Evolutionary conservation across 768 basidiomycete genomes (phyloP).

Genomic region (Pisolithus sp.): DNA sequence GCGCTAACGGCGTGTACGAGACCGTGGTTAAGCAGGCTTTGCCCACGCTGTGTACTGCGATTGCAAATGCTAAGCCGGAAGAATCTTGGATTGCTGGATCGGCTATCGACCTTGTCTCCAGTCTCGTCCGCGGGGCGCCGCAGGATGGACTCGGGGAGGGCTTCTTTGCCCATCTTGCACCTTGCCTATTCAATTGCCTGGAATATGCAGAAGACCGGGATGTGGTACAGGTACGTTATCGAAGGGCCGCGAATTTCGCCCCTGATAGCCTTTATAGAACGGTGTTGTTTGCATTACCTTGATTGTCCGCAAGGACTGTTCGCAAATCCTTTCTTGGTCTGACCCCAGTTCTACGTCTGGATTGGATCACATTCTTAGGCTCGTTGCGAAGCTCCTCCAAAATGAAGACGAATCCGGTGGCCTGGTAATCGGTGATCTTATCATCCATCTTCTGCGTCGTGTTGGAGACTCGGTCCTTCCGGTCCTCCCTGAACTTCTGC

Average conservation of each 20-base stretch:
- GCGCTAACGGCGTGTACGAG: constrained; percentile 57
- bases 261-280: constrained; percentile 44
- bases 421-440: constrained; percentile 87
- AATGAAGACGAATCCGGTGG: constrained; percentile 88
- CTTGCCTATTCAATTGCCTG: constrained; percentile 66
- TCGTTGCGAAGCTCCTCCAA: constrained; percentile 74
- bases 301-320: constrained; percentile 80
- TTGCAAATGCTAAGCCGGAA: constrained; percentile 47
- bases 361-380: constrained; percentile 62
- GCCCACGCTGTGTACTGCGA: constrained; percentile 63
- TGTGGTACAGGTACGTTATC: constrained; percentile 54
- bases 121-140: constrained; percentile 61
- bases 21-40: constrained; percentile 67
- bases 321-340: constrained; percentile 73
- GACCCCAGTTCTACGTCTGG: constrained; percentile 65
- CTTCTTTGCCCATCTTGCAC: constrained; percentile 71
- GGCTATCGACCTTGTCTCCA: constrained; percentile 75
- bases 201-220: constrained; percentile 77
- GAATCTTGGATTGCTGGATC: constrained; percentile 76
- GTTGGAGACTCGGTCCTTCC: constrained; percentile 77
- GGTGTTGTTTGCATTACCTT: constrained; percentile 77
- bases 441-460: constrained; percentile 85
- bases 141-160: constrained; percentile 68
- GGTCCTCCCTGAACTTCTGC: constrained; percentile 80
- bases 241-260: background rate